Evolutionary conservation across 148 eudicot species (phyloP).

Genomic region (Rheum nobile): DNA sequence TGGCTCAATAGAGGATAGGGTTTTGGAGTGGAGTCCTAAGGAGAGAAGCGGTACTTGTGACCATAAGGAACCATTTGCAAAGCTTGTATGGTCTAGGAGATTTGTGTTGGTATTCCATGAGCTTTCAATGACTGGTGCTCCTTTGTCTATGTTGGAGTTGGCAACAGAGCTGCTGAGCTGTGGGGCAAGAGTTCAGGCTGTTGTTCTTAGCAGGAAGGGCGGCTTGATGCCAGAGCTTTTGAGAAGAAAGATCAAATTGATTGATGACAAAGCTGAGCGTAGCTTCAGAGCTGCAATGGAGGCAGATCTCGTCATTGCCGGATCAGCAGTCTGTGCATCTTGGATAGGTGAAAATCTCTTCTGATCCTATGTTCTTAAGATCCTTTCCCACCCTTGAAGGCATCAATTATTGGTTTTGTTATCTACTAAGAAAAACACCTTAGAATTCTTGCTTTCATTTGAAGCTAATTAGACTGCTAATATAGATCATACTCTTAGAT

Average conservation of each 20-base stretch:
- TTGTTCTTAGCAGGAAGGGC: constrained; percentile 74
- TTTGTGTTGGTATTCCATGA: constrained; percentile 87
- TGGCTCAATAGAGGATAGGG: constrained; percentile 63
- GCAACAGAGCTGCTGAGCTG: constrained; percentile 90
- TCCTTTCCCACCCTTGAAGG: neutral
- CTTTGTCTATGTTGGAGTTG: constrained; percentile 95
- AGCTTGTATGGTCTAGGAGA: constrained; percentile 89
- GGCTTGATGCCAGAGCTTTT: constrained; percentile 81
- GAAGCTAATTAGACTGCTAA: neutral
- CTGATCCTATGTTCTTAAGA: neutral
- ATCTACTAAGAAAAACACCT: neutral
- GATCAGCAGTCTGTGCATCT: constrained; percentile 89
- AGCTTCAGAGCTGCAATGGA: constrained; percentile 88
- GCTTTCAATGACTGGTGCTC: constrained; percentile 97
- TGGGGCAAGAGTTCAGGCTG: constrained; percentile 85
- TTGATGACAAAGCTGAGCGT: constrained; percentile 71
- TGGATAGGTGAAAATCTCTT: constrained; percentile 66
- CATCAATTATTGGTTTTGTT: neutral
- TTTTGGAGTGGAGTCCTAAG: constrained; percentile 92
- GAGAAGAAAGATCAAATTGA: constrained; percentile 68
- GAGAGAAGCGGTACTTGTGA: constrained; percentile 87
- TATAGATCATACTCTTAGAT: neutral
- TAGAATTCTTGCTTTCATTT: neutral
- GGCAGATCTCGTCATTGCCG: constrained; percentile 95
- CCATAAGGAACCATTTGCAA: constrained; percentile 71